Base-by-base conservation (phyloP, 148 eudicot genomes). In the Oxyria digyna region DNA sequence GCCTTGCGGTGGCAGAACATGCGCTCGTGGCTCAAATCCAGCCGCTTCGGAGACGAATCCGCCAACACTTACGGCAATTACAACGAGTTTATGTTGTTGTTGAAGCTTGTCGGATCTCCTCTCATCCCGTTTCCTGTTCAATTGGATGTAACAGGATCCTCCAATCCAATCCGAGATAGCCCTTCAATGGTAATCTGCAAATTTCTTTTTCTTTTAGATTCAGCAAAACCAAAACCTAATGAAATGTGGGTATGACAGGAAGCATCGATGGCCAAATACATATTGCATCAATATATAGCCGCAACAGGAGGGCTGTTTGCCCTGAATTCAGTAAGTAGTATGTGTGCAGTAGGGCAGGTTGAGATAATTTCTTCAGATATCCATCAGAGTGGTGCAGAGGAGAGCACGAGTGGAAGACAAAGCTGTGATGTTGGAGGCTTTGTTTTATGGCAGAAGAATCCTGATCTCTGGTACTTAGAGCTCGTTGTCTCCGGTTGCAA, bases 261-360 rank as follows among this genome's bases (percentile, higher is more conserved):
- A 76, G 75, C 84, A 7, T 85, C 87, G 0, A 81, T 80, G 2
- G 92, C 92, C 8, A 87, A 85, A 73, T 87, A 87, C 78, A 87
- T 87, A 20, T 82, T 87, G 24, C 87, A 85, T 12, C 92, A 87
- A 42, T 87, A 87, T 55, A 64, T 85, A 70, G 63, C 67, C 23
- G 43, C 67, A 62, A 64, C 42, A 54, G 75, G 67, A 62, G 92
- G 92, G 62, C 71, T 67, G n/a, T 74, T 71, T 1, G 89, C 75
- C 4, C 66, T 85, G 5, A 72, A 81, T 52, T 26, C 84, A 4
- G 69, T 81, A 18, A 55, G 50, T 18, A 87, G 84, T 81, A 87
- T 87, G 87, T 87, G 81, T 43, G 88, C 89, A 0, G 77, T 87
- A 43, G 92, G 92, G 24, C 79, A 87, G 69, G 89, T 87, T 52